Evolutionary conservation across 108 stramenopile genomes (phyloP), one percentile per base, ranked within the genome.

Genomic region (Epithemia pelagica): DNA sequence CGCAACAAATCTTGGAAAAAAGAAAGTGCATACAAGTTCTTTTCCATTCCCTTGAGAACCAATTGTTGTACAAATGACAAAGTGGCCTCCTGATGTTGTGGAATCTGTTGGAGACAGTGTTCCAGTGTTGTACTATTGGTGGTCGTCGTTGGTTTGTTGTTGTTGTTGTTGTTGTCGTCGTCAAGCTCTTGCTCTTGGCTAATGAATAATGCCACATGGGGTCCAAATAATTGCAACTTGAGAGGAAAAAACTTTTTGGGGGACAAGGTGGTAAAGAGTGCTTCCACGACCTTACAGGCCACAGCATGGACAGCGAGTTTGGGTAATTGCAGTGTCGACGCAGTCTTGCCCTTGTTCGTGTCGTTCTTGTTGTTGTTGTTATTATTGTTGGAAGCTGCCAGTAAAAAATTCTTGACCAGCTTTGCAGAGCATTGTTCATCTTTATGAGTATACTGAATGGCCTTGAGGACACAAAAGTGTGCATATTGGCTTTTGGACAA

Each of bases 401-500:
- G 10, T 10, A 46, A 10, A 15, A 46, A 10, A 46, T 46, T 46
- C 15, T 46, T 46, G 23, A 71, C 22, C 19, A 65, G 24, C 30
- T 22, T n/a, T 0, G 27, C 23, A 18, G 51, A 26, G 24, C 77
- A 82, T 20, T 76, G 82, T 33, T 77, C 69, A 65, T 86, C 83
- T 32, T 73, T 73, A 52, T 61, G 65, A 59, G 89, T 84, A 66
- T 94, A 95, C 67, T 91, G 91, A 69, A 96, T 93, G 61, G 89
- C 76, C 70, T 96, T 96, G 52, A 95, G 72, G 51, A 88, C 90
- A 53, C 76, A 77, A 79, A 96, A 96, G 78, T 95, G 93, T 51
- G 91, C 87, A 74, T 96, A 96, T 61, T 91, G 96, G 54, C 78
- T 82, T 84, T 90, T 95, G 65, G 87, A 78, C 55, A 96, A 66